Evolutionary conservation across 805 yeast species (phyloP).

Genomic region (Ogataea henricii): DNA sequence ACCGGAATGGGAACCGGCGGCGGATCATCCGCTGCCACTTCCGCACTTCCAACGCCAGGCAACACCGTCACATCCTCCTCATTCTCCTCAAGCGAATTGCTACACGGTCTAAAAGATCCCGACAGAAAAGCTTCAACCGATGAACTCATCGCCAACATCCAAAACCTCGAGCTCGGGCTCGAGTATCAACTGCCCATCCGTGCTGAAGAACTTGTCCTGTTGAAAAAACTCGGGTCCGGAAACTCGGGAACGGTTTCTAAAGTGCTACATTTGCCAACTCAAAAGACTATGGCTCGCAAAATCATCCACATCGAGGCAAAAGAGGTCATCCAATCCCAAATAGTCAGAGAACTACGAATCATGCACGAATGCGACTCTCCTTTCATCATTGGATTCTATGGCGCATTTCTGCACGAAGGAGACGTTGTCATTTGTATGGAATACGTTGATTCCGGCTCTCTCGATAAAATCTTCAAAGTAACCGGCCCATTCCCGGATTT

Average conservation of each 20-base stretch:
- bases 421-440: constrained; percentile 93
- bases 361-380: constrained; percentile 87
- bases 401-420: constrained; percentile 74
- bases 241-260: constrained; percentile 92
- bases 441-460: constrained; percentile 91
- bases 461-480: constrained; percentile 70
- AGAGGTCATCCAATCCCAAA: constrained; percentile 75
- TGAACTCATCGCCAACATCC: constrained; percentile 45
- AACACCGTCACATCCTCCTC: constrained; percentile 17
- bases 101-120: constrained; percentile 28
- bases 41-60: constrained; percentile 1
- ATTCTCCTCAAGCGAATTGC: constrained; percentile 17
- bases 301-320: constrained; percentile 84
- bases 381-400: constrained; percentile 85
- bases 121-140: constrained; percentile 35
- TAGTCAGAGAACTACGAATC: constrained; percentile 83
- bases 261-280: constrained; percentile 85
- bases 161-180: constrained; percentile 53
- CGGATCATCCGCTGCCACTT: background rate
- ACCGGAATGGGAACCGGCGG: too few species aligned
- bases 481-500: constrained; percentile 67
- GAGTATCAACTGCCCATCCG: constrained; percentile 55
- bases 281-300: constrained; percentile 87
- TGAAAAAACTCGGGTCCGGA: constrained; percentile 86
- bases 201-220: constrained; percentile 68